Evolutionary conservation across 2,329 filamentous ascomycete genomes (phyloP), one percentile per base, ranked within the genome.

Genomic region (Penicillium capsulatum): DNA sequence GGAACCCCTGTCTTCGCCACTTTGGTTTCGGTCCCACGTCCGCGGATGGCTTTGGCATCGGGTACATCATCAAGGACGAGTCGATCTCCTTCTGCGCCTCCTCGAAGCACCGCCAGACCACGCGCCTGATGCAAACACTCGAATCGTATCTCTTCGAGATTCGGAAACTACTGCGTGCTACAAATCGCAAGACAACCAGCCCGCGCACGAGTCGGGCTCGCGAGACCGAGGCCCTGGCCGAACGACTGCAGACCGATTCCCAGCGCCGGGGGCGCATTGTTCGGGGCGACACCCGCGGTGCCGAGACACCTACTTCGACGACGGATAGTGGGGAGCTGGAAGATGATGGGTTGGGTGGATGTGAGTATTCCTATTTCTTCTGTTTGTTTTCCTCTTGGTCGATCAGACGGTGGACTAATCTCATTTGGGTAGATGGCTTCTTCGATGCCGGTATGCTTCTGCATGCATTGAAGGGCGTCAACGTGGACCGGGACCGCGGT

Each of bases 1-100:
- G 92, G 43, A 98, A 97, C 66, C 92, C 92, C 0, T 88, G 84
- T 0, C 80, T 98, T 13, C 82, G 92, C 2, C 91, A 97, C 56
- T 98, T 98, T 57, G 92, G 92, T 3, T 98, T 98, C 61, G 92
- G 92, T 0, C 92, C 92, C 1, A 94, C 91, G 0, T 91, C 86
- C 0, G 91, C 83, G 2, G 89, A 96, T 51, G 92, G 92, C 0
- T 97, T 97, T 59, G 92, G 92, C 19, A 96, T 98, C 40, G 92
- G 92, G 2, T 98, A 98, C 70, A 97, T 98, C 58, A 96, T 98
- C 76, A 98, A 98, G 67, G 88, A 94, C 52, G 86, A 92, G 36
- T 78, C 80, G 34, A 86, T 97, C 45, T 88, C 83, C 32, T 91
- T 98, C 46, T 97, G 92, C 64, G 89, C 90, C 1, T 86, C 84